phyloP scores from a whole-genome alignment of 2,329 filamentous ascomycete species.

The Ceratocystis destructans region DNA sequence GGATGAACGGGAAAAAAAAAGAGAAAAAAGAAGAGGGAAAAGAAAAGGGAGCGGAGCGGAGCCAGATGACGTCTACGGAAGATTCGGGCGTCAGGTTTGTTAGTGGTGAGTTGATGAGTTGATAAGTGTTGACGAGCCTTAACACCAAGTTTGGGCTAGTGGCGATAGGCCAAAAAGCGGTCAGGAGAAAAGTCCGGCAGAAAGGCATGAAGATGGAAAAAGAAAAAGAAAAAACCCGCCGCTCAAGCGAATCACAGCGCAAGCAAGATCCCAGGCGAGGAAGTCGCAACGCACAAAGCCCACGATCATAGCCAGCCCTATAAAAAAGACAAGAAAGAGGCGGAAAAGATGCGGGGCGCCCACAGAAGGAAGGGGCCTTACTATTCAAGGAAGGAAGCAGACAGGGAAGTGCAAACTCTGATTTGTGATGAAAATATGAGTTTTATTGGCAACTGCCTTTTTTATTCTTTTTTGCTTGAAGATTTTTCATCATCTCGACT shows the following conservation, averaged over 20 bases:
- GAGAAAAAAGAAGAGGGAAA: background rate
- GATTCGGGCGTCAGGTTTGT: background rate
- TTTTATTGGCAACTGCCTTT: background rate
- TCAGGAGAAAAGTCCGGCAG: too few relatives aligned
- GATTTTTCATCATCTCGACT: background rate
- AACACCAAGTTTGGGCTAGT: too few relatives aligned
- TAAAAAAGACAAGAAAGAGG: background rate
- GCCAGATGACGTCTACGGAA: background rate
- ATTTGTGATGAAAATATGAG: background rate
- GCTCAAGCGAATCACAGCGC: too few relatives aligned
- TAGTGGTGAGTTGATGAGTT: too few relatives aligned
- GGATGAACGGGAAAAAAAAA: background rate
- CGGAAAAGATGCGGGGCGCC: background rate
- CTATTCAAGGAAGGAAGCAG: background rate
- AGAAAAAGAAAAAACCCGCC: too few relatives aligned
- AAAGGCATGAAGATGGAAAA: too few relatives aligned
- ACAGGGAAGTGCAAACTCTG: background rate
- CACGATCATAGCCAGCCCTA: background rate
- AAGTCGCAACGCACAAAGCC: background rate
- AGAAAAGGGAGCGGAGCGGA: background rate
- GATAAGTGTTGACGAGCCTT: too few relatives aligned
- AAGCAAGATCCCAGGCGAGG: background rate
- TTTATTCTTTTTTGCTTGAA: background rate
- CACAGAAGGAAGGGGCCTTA: background rate
- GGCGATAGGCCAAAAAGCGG: too few relatives aligned